phyloP scores from a whole-genome alignment of 1,284 basidiomycete species.

The Mycosarcoma maydis region DNA sequence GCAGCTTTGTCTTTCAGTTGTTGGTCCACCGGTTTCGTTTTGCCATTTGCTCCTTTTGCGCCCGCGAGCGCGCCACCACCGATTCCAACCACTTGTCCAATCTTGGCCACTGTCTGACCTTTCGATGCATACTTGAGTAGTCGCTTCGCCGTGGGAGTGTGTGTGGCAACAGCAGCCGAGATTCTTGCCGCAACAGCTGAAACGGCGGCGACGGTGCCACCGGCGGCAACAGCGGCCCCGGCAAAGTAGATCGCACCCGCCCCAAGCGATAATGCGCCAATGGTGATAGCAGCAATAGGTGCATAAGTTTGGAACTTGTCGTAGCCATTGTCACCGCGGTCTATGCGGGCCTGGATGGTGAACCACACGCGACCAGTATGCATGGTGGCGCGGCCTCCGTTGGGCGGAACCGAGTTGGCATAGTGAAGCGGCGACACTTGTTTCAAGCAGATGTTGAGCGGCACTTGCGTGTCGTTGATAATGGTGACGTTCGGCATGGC shows the following conservation, averaged over 20 bases:
- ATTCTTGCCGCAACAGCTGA: conserved; percentile 45
- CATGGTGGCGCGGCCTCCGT: conserved; percentile 43
- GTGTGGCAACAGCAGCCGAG: conserved; percentile 40
- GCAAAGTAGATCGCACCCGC: conserved; percentile 58
- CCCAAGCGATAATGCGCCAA: conserved; percentile 47
- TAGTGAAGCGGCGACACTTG: conserved; percentile 59
- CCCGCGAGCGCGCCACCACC: conserved; percentile 50
- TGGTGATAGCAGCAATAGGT: conserved; percentile 53
- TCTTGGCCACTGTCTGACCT: conserved; percentile 50
- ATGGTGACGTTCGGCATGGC: conserved; percentile 53
- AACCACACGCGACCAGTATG: conserved; percentile 55
- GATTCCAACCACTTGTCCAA: conserved; percentile 57
- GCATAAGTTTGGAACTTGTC: conserved; percentile 53
- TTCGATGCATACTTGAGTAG: conserved; percentile 51
- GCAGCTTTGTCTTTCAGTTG: conserved; percentile 35
- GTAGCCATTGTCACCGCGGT: conserved; percentile 51
- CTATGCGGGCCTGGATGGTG: conserved; percentile 57
- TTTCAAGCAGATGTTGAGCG: conserved; percentile 55
- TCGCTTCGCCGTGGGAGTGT: conserved; percentile 47
- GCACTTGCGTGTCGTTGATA: conserved; percentile 58
- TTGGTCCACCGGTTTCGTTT: conserved; percentile 43
- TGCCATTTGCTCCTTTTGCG: conserved; percentile 26
- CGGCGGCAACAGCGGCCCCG: conserved; percentile 46
- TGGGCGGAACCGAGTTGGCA: conserved; percentile 48
- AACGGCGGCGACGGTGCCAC: conserved; percentile 41